A percentile compares a stretch with the other conserved stretches of the same genome.
These are phyloP conservation scores for Jatropha multifida DNA, from an alignment of 441 rosid genomes.

Conservation along the genomic window DNA sequence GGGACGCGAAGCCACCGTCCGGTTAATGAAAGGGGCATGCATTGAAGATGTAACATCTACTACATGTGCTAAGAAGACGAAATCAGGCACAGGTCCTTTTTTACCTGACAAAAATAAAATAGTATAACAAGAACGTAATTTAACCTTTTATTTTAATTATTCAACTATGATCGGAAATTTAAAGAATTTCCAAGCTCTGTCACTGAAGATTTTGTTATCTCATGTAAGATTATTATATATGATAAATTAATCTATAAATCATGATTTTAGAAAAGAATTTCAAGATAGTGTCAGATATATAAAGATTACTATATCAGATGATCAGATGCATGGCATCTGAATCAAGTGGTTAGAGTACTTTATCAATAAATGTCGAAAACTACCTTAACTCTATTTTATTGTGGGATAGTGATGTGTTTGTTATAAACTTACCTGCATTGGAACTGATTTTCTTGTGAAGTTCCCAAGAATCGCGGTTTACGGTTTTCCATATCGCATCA, in stretches of 20 bases:
- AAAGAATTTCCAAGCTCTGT: too few species aligned
- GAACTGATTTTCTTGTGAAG: constrained; percentile 52
- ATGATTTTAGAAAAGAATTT: too few species aligned
- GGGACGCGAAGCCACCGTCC: constrained; percentile 63
- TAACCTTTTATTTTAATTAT: too few species aligned
- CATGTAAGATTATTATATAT: too few species aligned
- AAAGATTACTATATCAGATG: too few species aligned
- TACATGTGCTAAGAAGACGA: constrained; percentile 90
- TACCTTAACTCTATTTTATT: background rate
- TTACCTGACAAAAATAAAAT: constrained; percentile 28
- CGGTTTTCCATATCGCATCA: constrained; percentile 74
- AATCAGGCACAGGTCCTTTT: constrained; percentile 56
- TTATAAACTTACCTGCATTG: constrained; percentile 37
- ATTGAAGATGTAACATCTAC: constrained; percentile 64
- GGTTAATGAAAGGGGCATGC: constrained; percentile 66
- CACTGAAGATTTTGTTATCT: too few species aligned
- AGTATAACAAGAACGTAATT: too few species aligned
- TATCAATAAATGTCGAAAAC: background rate
- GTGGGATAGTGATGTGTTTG: background rate
- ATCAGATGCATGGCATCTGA: background rate
- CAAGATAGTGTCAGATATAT: too few species aligned
- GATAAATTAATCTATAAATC: too few species aligned
- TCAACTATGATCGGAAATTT: too few species aligned
- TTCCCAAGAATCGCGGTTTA: constrained; percentile 70
- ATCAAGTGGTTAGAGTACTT: background rate